Evolutionary conservation across 2,329 filamentous ascomycete species (phyloP), one percentile per base, ranked within the genome.

Genomic region (Microcera coccophila): DNA sequence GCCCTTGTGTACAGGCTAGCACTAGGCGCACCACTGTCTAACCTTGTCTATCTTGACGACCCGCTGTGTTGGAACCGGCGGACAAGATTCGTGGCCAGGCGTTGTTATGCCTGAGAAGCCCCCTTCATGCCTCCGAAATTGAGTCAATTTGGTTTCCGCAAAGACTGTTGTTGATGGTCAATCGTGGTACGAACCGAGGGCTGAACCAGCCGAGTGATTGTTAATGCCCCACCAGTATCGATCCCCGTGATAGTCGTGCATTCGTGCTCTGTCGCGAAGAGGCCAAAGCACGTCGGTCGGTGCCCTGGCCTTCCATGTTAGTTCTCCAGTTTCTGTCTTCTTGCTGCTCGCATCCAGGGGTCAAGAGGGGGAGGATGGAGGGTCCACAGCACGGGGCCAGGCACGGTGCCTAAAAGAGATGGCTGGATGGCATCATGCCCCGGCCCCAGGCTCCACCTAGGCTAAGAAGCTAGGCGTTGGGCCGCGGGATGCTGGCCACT

Each of bases 131-230:
- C n/a, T n/a, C n/a, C n/a, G n/a, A n/a, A 47, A 42, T 37, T 42
- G 33, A 35, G 41, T 47, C 46, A 39, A 39, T 43, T 44, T 48
- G 44, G 48, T 44, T 47, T 39, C 48, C 48, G 43, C 44, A 47
- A 48, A 46, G 36, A 24, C 54, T 48, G n/a, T n/a, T n/a, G n/a
- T n/a, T n/a, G 39, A 54, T 44, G 44, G n/a, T n/a, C n/a, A n/a
- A n/a, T n/a, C n/a, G n/a, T n/a, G n/a, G n/a, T n/a, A n/a, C n/a
- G n/a, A n/a, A n/a, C n/a, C n/a, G n/a, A n/a, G n/a, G n/a, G n/a
- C n/a, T n/a, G n/a, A n/a, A n/a, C n/a, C n/a, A 15, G 29, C 15
- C 29, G 29, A 16, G 29, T n/a, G 29, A 32, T 32, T 8, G 29
- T n/a, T 32, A 10, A n/a, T n/a, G 29, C 9, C 15, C 7, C 22